These are phyloP conservation scores for Phaeophleospora eucalypticola DNA, from an alignment of 2,329 filamentous ascomycete genomes.

Conservation along the genomic window DNA sequence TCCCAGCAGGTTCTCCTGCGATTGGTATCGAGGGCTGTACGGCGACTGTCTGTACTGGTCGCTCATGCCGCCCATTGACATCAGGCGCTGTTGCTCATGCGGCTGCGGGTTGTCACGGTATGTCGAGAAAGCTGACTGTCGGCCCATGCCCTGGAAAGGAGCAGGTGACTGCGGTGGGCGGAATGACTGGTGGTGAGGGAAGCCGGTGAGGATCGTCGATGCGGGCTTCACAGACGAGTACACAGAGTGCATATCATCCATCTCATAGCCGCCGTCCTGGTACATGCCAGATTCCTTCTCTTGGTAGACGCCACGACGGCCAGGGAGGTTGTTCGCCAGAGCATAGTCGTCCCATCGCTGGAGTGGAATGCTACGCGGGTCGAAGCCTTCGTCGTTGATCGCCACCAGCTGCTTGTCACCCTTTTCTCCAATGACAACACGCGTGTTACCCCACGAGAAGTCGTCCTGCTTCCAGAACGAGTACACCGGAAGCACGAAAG, in stretches of 20 bases:
- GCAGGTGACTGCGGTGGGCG: conserved; percentile 75
- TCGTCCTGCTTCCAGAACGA: conserved; percentile 99
- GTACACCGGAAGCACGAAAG: conserved; percentile 84
- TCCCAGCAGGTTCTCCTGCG: conserved; percentile 31
- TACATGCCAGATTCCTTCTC: conserved; percentile 28
- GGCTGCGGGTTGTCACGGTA: conserved; percentile 60
- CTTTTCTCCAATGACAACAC: conserved; percentile 92
- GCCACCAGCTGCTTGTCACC: conserved; percentile 87
- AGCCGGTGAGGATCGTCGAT: conserved; percentile 80
- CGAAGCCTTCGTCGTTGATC: conserved; percentile 76
- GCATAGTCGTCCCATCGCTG: conserved; percentile 99
- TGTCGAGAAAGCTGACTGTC: conserved; percentile 62
- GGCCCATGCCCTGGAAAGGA: conserved; percentile 62
- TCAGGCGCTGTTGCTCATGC: conserved; percentile 46
- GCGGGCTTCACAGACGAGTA: conserved; percentile 88
- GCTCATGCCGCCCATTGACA: conserved; percentile 57
- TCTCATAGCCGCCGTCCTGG: conserved; percentile 65
- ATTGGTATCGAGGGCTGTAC: conserved; percentile 38
- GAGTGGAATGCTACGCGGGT: conserved; percentile 86
- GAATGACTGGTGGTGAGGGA: conserved; percentile 53
- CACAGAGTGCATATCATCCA: conserved; percentile 96
- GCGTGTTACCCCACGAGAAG: conserved; percentile 97
- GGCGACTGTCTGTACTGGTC: conserved; percentile 36
- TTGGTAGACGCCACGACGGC: conserved; percentile 63
- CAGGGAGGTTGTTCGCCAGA: conserved; percentile 77